Percentiles rank a stretch among this genome's conserved stretches.
Conservation (phyloP, 192 early-diverging fungal genomes). For the Chytriomyces sp. region DNA sequence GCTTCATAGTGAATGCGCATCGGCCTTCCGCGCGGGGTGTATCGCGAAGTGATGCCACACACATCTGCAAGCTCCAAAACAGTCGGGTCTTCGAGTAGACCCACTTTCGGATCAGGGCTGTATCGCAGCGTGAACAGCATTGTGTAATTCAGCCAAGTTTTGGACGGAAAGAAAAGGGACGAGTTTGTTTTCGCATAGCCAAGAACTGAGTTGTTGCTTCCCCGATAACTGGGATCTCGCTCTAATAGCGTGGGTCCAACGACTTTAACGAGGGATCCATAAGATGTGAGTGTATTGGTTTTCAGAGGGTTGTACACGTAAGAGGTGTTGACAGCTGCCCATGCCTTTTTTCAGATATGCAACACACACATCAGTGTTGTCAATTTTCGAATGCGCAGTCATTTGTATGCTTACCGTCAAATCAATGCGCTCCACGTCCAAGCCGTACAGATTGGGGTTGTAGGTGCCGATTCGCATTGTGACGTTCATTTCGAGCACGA, state of each 20-base stretch:
- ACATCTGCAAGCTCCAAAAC: constrained; percentile 35
- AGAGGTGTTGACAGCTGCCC: constrained; percentile 17
- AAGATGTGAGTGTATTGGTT: background rate
- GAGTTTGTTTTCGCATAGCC: constrained; percentile 14
- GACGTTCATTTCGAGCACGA: constrained; percentile 29
- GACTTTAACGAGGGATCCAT: background rate
- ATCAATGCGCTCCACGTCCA: constrained; percentile 20
- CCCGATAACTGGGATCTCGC: background rate
- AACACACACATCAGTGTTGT: no score
- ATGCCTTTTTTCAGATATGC: constrained; percentile 5
- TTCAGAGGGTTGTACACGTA: constrained; percentile 5
- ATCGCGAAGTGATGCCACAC: constrained; percentile 33
- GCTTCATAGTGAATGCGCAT: constrained; percentile 37
- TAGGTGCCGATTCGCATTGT: constrained; percentile 17
- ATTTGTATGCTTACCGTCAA: background rate
- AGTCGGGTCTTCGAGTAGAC: constrained; percentile 36
- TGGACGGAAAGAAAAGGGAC: constrained; percentile 28
- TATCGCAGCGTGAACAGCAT: constrained; percentile 37
- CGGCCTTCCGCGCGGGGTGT: constrained; percentile 7
- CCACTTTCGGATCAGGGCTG: constrained; percentile 14
- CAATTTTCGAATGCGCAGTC: no score
- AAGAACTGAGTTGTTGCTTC: constrained; percentile 5
- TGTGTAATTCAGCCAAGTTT: constrained; percentile 18
- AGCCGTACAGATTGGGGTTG: constrained; percentile 36
- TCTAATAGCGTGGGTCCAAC: background rate